Conservation (phyloP, 169 alveolate genomes). For the Plasmodium vivax region DNA sequence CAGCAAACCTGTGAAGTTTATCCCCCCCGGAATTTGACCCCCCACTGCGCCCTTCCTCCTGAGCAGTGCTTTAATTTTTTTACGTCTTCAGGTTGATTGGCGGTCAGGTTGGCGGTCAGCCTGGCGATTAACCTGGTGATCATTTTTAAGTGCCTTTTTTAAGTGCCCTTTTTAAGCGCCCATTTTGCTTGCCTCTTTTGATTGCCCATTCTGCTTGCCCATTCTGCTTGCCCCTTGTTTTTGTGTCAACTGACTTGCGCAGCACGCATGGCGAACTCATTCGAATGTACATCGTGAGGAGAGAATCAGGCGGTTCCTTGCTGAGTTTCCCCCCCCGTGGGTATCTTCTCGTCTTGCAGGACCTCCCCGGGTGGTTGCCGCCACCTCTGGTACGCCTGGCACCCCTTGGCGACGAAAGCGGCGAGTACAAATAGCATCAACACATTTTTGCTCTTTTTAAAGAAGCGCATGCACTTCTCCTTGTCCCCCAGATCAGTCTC, state of each 20-base stretch:
- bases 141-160: not conserved
- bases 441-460: conserved; percentile 42
- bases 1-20: conserved; percentile 67
- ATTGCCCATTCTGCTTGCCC: too few species aligned
- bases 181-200: not conserved
- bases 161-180: not conserved
- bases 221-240: not conserved
- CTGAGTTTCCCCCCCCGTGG: not conserved
- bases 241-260: not conserved
- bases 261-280: not conserved
- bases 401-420: conserved; percentile 7
- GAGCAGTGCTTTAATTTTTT: not conserved
- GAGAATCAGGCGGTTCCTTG: not conserved
- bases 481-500: not conserved
- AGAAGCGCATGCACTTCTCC: conserved; percentile 44
- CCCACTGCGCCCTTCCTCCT: not conserved
- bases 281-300: not conserved
- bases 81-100: not conserved
- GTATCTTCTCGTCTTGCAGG: not conserved
- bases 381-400: not conserved
- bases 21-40: conserved; percentile 66
- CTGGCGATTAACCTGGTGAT: not conserved
- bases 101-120: not conserved
- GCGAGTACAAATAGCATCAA: conserved; percentile 10
- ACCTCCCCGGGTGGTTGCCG: not conserved